Evolutionary conservation across 1,284 basidiomycete species (phyloP).

Genomic region (Anthracocystis walkeri): DNA sequence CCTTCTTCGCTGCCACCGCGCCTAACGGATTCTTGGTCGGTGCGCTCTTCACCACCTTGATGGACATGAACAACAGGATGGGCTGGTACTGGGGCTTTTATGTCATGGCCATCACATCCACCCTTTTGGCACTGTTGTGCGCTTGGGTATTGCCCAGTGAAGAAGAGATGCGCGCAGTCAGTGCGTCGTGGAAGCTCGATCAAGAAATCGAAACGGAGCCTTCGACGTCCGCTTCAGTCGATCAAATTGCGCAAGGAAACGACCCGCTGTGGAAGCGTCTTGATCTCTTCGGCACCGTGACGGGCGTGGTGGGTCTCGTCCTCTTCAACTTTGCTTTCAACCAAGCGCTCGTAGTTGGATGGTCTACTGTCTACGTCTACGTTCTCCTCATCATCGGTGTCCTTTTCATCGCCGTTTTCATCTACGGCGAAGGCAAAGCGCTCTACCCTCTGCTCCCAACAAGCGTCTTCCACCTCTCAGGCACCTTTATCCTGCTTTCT

Average conservation of each 20-base stretch:
- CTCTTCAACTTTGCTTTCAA: constrained; percentile 61
- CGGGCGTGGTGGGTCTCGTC: constrained; percentile 48
- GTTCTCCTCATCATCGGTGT: constrained; percentile 57
- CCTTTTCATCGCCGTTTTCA: constrained; percentile 40
- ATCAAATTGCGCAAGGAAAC: neutral
- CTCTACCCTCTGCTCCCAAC: constrained; percentile 52
- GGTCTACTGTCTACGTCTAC: constrained; percentile 50
- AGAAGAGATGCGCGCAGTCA: constrained; percentile 33
- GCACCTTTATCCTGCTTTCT: constrained; percentile 32
- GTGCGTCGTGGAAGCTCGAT: constrained; percentile 27
- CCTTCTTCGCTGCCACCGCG: constrained; percentile 53
- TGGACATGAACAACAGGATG: constrained; percentile 22
- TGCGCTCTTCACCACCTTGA: constrained; percentile 42
- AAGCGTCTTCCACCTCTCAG: constrained; percentile 33
- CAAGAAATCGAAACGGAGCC: neutral
- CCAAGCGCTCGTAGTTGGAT: constrained; percentile 59
- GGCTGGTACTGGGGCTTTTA: constrained; percentile 60
- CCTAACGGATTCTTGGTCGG: constrained; percentile 60
- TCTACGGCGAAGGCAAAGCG: constrained; percentile 33
- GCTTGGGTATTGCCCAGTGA: constrained; percentile 46
- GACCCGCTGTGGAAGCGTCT: constrained; percentile 31
- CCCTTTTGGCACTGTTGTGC: constrained; percentile 28
- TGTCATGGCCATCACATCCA: constrained; percentile 41
- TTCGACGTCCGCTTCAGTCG: neutral
- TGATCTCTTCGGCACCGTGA: constrained; percentile 50